Base-by-base conservation (phyloP, 805 yeast species). In the Yamadazyma scolyti region DNA sequence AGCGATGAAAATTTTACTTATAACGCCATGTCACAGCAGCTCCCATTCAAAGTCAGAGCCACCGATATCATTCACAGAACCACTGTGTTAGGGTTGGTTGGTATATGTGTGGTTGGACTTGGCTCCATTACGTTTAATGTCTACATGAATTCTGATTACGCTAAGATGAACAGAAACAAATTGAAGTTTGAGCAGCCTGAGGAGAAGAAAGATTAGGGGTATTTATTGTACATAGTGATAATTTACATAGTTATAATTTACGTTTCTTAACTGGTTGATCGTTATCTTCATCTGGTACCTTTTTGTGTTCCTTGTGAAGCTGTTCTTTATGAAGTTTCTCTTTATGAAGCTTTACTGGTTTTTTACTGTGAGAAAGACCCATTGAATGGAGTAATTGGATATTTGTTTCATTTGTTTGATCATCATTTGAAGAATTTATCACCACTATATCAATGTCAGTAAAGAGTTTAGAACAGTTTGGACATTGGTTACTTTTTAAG, bases 31-130 rank as follows among this genome's bases (percentile, higher is more conserved):
- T 33, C 50, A 20, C 35, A 39, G 27, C 60, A 48, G 46, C 61
- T 62, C 40, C 71, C 72, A 29, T 52, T 60, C 28, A 50, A 57
- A 34, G 72, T 65, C 16, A 65, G 71, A 48, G 55, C 61, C 22
- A 65, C 72, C 30, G 72, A 65, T 42, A 56, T 56, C 23, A 50
- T 65, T 19, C 72, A 65, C 47, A 58, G 72, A 50, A 42, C 60
- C 21, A 50, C 69, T 5, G 69, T 65, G 7, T 57, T 63, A 22
- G 68, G 65, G 6, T 44, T 61, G 27, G 58, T 61, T 19, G 71
- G 71, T 3, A 53, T 65, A 43, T 59, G 65, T 42, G 57, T 58
- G 31, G 58, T 59, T 32, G 71, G 70, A 9, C 26, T 58, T 15
- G 70, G 69, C 18, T 47, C 65, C 34, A 56, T 64, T 18, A 21